Base-by-base conservation (phyloP, 345 rosid genomes). In the Populus deltoides region DNA sequence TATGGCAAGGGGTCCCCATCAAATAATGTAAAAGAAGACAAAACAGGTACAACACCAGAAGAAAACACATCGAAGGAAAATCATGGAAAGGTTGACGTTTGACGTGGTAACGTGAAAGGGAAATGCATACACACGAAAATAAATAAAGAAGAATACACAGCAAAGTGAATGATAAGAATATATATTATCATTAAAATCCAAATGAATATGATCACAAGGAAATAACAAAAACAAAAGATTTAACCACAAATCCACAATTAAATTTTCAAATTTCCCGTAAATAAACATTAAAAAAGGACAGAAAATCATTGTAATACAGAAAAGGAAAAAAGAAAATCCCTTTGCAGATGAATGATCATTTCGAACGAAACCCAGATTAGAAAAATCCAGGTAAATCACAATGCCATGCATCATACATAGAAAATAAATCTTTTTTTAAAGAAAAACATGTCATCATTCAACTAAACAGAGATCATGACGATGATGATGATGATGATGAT, bases 11-110 rank as follows among this genome's bases (percentile, higher is more conserved):
- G 66, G 72, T 81, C 74, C 82, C 53, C 57, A 47, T 74, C 76
- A 67, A 62, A 76, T n/a, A 38, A 81, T 72, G 75, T 66, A 73
- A 70, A 74, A 45, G 15, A 71, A 59, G 69, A 78, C 72, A 53
- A 78, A 72, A 24, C 36, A 71, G 68, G 33, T 38, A 53, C 38
- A 78, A 67, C 20, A 66, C 63, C 39, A 49, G 47, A 43, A 33
- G 6, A 51, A 18, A 66, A 10, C 6, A n/a, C 62, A 49, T 71
- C 33, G 25, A 9, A 25, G 35, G 55, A 31, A 78, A 66, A 71
- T 29, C 15, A 72, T 25, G 68, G 15, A 66, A 66, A 78, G 2
- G 53, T 41, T 57, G 66, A 45, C 18, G 53, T 45, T 22, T 7
- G 38, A 38, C 13, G 22, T 15, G 6, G 6, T 47, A 47, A 47